These are phyloP conservation scores for Pestalotiopsis fici DNA, from an alignment of 2,329 filamentous ascomycete species.

Conservation along the genomic window DNA sequence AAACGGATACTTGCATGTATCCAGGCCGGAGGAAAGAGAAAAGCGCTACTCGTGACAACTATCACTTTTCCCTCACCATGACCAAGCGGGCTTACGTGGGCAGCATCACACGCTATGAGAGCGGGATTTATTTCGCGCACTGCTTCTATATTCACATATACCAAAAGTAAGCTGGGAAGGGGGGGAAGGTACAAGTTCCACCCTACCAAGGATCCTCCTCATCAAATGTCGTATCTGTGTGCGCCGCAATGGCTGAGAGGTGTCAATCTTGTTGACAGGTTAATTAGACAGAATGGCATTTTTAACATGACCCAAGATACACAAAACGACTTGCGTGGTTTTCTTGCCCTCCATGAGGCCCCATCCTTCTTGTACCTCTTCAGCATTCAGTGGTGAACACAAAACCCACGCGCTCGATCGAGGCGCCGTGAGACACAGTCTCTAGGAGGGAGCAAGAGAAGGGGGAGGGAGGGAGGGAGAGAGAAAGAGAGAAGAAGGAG, in stretches of 20 bases:
- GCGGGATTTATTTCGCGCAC: neutral
- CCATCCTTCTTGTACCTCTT: too few species aligned
- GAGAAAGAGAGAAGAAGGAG: neutral
- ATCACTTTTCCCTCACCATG: neutral
- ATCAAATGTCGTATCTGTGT: neutral
- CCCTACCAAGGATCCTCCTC: neutral
- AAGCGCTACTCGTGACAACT: neutral
- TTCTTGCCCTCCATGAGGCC: neutral
- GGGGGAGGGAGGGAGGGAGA: neutral
- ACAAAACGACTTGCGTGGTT: neutral
- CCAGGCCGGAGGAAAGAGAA: neutral
- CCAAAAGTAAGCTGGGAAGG: neutral
- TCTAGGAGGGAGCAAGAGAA: neutral
- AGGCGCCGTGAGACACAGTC: neutral
- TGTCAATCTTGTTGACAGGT: neutral
- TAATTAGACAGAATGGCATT: neutral
- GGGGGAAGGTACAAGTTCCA: neutral
- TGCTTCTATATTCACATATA: neutral
- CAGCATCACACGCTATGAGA: neutral
- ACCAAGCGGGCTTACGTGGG: neutral
- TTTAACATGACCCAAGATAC: neutral
- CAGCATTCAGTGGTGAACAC: neutral
- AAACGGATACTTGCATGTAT: neutral
- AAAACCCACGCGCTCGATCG: slow-evolving; percentile 5
- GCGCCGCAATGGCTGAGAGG: neutral